Conservation (phyloP, 768 basidiomycete species). For the Lentinula aciculospora region DNA sequence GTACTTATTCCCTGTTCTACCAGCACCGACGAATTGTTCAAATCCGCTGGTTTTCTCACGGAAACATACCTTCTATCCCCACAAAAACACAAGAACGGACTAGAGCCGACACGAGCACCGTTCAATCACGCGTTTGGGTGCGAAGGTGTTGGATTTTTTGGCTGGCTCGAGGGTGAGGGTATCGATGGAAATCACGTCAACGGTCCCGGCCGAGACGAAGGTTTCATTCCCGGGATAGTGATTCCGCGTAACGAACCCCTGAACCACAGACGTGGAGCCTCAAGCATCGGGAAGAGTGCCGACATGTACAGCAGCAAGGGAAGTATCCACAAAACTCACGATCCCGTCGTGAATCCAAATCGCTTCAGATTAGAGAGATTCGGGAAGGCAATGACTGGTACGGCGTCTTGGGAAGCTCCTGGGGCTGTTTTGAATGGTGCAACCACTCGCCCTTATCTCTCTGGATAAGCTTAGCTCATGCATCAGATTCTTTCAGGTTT, state of each 20-base stretch:
- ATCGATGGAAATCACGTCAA: slow-evolving; percentile 5
- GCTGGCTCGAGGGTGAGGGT: slow-evolving; percentile 65
- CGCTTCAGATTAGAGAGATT: slow-evolving; percentile 59
- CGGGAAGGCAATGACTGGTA: slow-evolving; percentile 72
- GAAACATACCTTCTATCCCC: slow-evolving; percentile 50
- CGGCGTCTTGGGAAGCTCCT: slow-evolving; percentile 64
- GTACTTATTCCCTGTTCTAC: not conserved
- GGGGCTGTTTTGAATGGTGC: slow-evolving; percentile 51
- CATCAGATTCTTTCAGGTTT: slow-evolving; percentile 29
- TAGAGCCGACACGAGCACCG: slow-evolving; percentile 50
- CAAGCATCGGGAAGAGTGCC: slow-evolving; percentile 3
- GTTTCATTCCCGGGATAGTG: slow-evolving; percentile 14
- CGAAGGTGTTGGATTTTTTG: slow-evolving; percentile 50
- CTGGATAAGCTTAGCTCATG: not conserved
- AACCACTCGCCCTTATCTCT: slow-evolving; percentile 10
- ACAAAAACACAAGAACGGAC: slow-evolving; percentile 24
- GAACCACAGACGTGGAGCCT: not conserved
- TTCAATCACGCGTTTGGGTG: slow-evolving; percentile 68
- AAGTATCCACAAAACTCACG: not conserved
- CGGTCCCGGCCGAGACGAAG: slow-evolving; percentile 15
- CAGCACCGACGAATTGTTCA: slow-evolving; percentile 77
- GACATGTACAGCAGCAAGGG: not conserved
- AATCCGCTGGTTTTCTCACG: slow-evolving; percentile 69
- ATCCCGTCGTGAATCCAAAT: slow-evolving; percentile 22
- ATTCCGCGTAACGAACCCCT: not conserved